phyloP scores from a whole-genome alignment of 2,329 filamentous ascomycete species.

The Macroventuria anomochaeta region DNA sequence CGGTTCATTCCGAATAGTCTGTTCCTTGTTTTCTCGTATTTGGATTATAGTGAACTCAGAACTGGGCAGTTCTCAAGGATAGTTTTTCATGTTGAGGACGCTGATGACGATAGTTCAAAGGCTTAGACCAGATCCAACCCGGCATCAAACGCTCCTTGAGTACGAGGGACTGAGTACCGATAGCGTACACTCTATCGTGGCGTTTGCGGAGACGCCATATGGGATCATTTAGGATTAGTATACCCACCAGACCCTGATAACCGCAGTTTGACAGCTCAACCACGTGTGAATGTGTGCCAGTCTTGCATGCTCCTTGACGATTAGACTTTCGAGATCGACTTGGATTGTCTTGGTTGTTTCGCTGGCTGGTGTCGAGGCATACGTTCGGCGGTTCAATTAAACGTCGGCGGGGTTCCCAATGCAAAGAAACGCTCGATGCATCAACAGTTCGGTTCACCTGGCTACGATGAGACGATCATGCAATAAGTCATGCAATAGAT shows the following conservation, averaged over 20 bases:
- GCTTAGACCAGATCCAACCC: background rate
- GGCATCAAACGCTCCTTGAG: background rate
- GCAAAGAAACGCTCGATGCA: conserved; percentile 1
- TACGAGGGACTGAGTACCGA: conserved; percentile 3
- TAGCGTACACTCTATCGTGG: background rate
- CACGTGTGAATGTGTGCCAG: conserved; percentile 1
- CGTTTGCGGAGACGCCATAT: conserved; percentile 18
- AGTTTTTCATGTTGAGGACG: conserved; percentile 3
- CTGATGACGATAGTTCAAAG: conserved; percentile 3
- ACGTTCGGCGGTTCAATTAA: conserved; percentile 8
- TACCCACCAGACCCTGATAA: conserved; percentile 7
- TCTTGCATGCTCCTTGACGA: background rate
- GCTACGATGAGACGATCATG: conserved; percentile 12
- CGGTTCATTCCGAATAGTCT: conserved; percentile 12
- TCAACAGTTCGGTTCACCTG: conserved; percentile 4
- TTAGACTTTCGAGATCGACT: background rate
- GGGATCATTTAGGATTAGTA: conserved; percentile 6
- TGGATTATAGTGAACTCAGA: background rate
- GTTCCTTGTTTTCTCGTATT: conserved; percentile 5
- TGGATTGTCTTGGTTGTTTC: background rate
- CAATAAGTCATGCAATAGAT: conserved; percentile 12
- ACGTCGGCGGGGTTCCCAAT: conserved; percentile 4
- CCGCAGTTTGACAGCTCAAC: conserved; percentile 6
- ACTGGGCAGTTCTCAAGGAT: background rate
- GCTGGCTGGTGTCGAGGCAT: background rate